Evolutionary conservation across 106 monocot species (phyloP).

Genomic region (Apostasia shenzhenica): DNA sequence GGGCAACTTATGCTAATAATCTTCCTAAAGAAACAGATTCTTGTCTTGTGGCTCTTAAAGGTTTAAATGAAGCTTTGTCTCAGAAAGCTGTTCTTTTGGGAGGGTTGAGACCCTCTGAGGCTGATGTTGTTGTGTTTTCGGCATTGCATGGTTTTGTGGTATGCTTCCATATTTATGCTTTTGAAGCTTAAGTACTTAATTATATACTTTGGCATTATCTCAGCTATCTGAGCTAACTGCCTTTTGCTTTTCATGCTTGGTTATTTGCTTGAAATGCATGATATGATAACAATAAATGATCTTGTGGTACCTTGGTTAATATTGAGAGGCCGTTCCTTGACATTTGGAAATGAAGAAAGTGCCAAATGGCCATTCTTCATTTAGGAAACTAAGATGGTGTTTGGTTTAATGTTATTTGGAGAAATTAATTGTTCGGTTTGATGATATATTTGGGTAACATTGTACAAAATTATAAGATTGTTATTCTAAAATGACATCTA

Average conservation of each 20-base stretch:
- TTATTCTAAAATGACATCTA: too few relatives aligned
- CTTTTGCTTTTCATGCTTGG: too few relatives aligned
- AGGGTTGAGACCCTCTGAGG: slow-evolving; percentile 61
- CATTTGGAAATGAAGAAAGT: background rate
- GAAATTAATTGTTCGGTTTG: too few relatives aligned
- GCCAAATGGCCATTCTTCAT: background rate
- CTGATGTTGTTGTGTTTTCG: slow-evolving; percentile 70
- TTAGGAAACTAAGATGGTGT: too few relatives aligned
- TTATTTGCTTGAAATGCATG: too few relatives aligned
- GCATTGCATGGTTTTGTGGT: slow-evolving; percentile 69
- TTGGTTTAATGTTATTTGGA: too few relatives aligned
- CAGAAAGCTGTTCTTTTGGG: slow-evolving; percentile 63
- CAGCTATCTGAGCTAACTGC: background rate
- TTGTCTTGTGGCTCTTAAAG: slow-evolving; percentile 21
- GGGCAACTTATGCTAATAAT: slow-evolving; percentile 57
- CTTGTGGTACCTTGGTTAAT: background rate
- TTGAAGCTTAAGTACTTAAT: background rate
- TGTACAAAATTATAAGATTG: too few relatives aligned
- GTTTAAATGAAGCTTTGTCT: slow-evolving; percentile 55
- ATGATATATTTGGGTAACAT: too few relatives aligned
- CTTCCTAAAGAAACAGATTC: slow-evolving; percentile 34
- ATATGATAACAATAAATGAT: too few relatives aligned
- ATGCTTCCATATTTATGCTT: slow-evolving; percentile 8
- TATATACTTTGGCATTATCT: background rate
- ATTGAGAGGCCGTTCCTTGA: background rate